Conservation (phyloP, 2,329 filamentous ascomycete species). For the Hymenoscyphus scutula region DNA sequence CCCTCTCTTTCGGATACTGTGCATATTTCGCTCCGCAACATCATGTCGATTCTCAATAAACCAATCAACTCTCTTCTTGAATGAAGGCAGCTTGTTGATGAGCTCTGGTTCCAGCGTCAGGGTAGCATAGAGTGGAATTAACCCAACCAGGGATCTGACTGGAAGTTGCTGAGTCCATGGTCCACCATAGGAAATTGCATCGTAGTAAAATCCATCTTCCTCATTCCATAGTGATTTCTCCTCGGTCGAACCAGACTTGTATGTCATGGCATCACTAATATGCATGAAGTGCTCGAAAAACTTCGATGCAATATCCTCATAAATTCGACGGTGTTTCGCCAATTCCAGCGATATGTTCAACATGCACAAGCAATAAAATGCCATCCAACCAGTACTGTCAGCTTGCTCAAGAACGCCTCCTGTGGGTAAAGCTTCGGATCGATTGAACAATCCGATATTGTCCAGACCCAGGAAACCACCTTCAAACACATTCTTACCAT, state of each 20-base stretch:
- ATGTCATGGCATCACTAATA: slow-evolving; percentile 96
- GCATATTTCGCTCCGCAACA: slow-evolving; percentile 89
- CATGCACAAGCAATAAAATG: slow-evolving; percentile 95
- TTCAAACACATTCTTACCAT: slow-evolving; percentile 97
- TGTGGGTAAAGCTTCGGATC: slow-evolving; percentile 90
- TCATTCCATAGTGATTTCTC: slow-evolving; percentile 95
- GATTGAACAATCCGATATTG: slow-evolving; percentile 97
- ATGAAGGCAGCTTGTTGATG: slow-evolving; percentile 84
- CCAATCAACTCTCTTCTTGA: slow-evolving; percentile 93
- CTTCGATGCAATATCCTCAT: slow-evolving; percentile 96
- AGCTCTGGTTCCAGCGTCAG: slow-evolving; percentile 91
- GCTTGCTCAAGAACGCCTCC: slow-evolving; percentile 93
- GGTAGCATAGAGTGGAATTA: slow-evolving; percentile 91
- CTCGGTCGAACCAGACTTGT: slow-evolving; percentile 68
- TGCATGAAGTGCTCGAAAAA: slow-evolving; percentile 99
- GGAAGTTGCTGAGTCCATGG: slow-evolving; percentile 92
- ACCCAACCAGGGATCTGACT: slow-evolving; percentile 84
- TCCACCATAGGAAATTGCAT: slow-evolving; percentile 94
- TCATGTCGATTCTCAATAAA: slow-evolving; percentile 87
- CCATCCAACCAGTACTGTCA: slow-evolving; percentile 98
- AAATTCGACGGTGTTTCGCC: slow-evolving; percentile 90
- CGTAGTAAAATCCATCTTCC: slow-evolving; percentile 96
- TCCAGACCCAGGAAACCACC: slow-evolving; percentile 93
- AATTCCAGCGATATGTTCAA: slow-evolving; percentile 94
- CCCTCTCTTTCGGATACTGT: slow-evolving; percentile 84